These are phyloP conservation scores for Raffaelea arxii DNA, from an alignment of 2,329 filamentous ascomycete species.

Conservation along the genomic window DNA sequence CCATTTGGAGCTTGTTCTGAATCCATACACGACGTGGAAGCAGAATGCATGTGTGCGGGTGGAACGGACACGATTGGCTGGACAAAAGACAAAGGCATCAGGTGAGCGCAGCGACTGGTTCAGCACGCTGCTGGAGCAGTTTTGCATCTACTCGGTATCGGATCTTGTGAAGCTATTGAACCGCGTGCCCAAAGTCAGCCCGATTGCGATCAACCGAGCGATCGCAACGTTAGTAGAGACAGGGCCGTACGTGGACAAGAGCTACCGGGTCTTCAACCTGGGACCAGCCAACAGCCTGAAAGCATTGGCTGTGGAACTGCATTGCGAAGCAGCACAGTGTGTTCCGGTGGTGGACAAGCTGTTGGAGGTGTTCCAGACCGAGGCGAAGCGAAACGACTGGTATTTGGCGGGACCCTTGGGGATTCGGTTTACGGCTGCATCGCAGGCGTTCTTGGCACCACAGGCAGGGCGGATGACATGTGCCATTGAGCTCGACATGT, in stretches of 20 bases:
- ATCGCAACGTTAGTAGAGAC: slow-evolving; percentile 14
- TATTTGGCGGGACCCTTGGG: slow-evolving; percentile 17
- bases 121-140: slow-evolving; percentile 12
- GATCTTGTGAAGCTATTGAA: slow-evolving; percentile 12
- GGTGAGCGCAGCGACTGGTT: slow-evolving; percentile 15
- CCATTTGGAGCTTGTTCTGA: slow-evolving; percentile 18
- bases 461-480: slow-evolving; percentile 15
- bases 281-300: slow-evolving; percentile 16
- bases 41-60: slow-evolving; percentile 13
- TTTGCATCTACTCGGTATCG: slow-evolving; percentile 12
- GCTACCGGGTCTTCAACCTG: slow-evolving; percentile 17
- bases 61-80: slow-evolving; percentile 11
- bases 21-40: slow-evolving; percentile 14
- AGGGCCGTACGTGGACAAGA: slow-evolving; percentile 17
- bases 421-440: slow-evolving; percentile 13
- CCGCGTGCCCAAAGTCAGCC: slow-evolving; percentile 12
- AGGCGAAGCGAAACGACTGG: slow-evolving; percentile 12
- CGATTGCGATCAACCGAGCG: slow-evolving; percentile 14
- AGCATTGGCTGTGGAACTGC: slow-evolving; percentile 14
- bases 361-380: slow-evolving; percentile 12
- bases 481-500: slow-evolving; percentile 16
- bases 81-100: slow-evolving; percentile 4
- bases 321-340: slow-evolving; percentile 13
- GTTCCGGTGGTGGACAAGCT: slow-evolving; percentile 14
- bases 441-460: slow-evolving; percentile 16